Percentiles rank a stretch among this genome's conserved stretches.
Evolutionary conservation across 176 grass and related monocot genomes (phyloP).

Genomic region (Aegilops speltoides): DNA sequence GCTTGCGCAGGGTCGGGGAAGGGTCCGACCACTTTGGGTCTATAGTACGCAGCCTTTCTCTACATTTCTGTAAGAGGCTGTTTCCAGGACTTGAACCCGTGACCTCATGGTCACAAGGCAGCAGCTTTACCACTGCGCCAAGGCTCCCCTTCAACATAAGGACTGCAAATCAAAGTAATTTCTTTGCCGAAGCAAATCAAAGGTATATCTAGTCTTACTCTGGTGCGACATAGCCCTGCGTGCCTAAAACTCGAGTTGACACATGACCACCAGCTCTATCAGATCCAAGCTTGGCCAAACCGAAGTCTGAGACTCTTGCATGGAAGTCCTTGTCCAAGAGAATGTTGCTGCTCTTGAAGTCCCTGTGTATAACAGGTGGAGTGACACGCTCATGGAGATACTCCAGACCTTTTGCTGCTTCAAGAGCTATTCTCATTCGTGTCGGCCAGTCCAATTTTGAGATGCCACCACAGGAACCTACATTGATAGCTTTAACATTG

Average conservation of each 20-base stretch:
- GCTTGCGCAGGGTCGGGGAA: too few species aligned
- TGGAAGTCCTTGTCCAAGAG: conserved; percentile 84
- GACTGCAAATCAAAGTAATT: background rate
- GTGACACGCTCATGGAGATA: conserved; percentile 92
- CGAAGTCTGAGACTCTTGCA: conserved; percentile 96
- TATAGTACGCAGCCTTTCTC: too few species aligned
- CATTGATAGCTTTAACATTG: background rate
- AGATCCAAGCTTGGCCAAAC: conserved; percentile 95
- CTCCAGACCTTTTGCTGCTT: conserved; percentile 96
- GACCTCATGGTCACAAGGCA: too few species aligned
- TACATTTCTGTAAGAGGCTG: too few species aligned
- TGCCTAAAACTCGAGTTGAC: conserved; percentile 91
- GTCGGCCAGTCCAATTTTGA: conserved; percentile 93
- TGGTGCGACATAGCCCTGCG: conserved; percentile 97
- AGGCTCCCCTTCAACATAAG: too few species aligned
- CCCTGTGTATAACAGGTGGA: conserved; percentile 90
- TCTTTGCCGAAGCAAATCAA: background rate
- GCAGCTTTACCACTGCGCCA: too few species aligned
- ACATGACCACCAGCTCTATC: conserved; percentile 95
- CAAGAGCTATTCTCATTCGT: conserved; percentile 91
- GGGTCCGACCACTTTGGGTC: too few species aligned
- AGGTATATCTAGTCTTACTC: conserved; percentile 58
- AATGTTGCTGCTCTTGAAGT: conserved; percentile 99
- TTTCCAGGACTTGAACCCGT: too few species aligned
- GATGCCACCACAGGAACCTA: conserved; percentile 69